Evolutionary conservation across 2,329 filamentous ascomycete genomes (phyloP), one percentile per base, ranked within the genome.

Genomic region (Podosphaera leucotricha): DNA sequence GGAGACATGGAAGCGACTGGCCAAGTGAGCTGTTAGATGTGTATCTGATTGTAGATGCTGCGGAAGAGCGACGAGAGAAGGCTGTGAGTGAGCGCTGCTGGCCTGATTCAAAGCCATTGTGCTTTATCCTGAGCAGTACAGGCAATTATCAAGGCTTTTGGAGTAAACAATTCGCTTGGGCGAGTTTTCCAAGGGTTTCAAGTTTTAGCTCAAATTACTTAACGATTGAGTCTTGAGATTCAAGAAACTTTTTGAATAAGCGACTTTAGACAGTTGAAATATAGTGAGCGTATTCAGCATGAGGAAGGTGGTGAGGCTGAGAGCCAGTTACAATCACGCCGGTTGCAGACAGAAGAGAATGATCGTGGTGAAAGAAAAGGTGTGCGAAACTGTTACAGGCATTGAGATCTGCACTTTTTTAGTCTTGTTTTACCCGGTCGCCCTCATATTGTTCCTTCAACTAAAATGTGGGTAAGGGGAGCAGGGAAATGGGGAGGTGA

Each of bases 1-100:
- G 44, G 82, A 80, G 44, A 92, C 80, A 64, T 98, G 90, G 61
- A 93, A 98, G 44, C 87, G 84, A 60, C 73, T 84, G 53, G 81
- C 83, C 49, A 90, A 71, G 60, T 87, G 82, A 43, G 79, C 79
- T 2, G 81, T 90, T 52, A 87, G 66, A 56, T 84, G 77, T 39
- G 78, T 80, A 55, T 83, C 79, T 53, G 75, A 77, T 62, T 85
- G 78, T 43, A 77, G 70, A 66, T 85, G 90, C 49, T 81, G 75
- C 41, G 90, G 87, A 52, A 98, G 68, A 48, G 84, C 77, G 19
- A 87, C 85, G 55, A 98, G 67, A 48, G 87, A 94, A 46, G 84
- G 73, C 63, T 93, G 84, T 49, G 70, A 83, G 65, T 77, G 84
- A 63, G 73, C 70, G 60, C 69, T 71, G 51, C 51, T 46, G 26